A percentile compares a stretch with the other conserved stretches of the same genome.
Conservation (phyloP, 2,329 filamentous ascomycete species). For the Ceratocystis huliohia region DNA sequence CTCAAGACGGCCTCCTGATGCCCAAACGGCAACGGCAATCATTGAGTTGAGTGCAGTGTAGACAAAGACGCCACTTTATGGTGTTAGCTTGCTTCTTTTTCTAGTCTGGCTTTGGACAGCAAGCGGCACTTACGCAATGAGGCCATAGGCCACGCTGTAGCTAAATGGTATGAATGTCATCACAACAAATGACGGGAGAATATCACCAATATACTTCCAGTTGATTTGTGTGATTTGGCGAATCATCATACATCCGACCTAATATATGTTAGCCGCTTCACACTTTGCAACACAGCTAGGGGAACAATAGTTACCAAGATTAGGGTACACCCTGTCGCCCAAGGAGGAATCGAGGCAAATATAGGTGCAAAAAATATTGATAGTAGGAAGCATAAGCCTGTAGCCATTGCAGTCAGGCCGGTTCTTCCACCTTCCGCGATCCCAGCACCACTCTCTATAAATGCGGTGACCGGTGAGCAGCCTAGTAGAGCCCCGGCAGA, state of each 20-base stretch:
- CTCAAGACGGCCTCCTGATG: slow-evolving; percentile 34
- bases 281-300: not conserved
- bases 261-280: not conserved
- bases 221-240: slow-evolving; percentile 62
- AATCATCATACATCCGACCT: slow-evolving; percentile 68
- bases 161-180: slow-evolving; percentile 66
- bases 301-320: slow-evolving; percentile 41
- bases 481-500: slow-evolving; percentile 70
- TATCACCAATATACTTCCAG: slow-evolving; percentile 64
- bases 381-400: slow-evolving; percentile 75
- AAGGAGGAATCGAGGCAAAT: slow-evolving; percentile 77
- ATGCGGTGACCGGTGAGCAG: slow-evolving; percentile 69
- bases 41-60: slow-evolving; percentile 38
- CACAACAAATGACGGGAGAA: slow-evolving; percentile 62
- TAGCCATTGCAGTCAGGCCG: slow-evolving; percentile 66
- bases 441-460: slow-evolving; percentile 78
- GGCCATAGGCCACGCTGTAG: slow-evolving; percentile 65
- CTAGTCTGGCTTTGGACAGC: not conserved
- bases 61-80: slow-evolving; percentile 39
- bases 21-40: slow-evolving; percentile 34
- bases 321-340: slow-evolving; percentile 68
- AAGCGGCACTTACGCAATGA: slow-evolving; percentile 47
- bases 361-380: slow-evolving; percentile 82
- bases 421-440: slow-evolving; percentile 81
- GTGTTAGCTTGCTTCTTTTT: not conserved